Percentiles rank a stretch among this genome's conserved stretches.
These are phyloP conservation scores for Medicago lupulina DNA, from an alignment of 306 rosid species.

Conservation along the genomic window DNA sequence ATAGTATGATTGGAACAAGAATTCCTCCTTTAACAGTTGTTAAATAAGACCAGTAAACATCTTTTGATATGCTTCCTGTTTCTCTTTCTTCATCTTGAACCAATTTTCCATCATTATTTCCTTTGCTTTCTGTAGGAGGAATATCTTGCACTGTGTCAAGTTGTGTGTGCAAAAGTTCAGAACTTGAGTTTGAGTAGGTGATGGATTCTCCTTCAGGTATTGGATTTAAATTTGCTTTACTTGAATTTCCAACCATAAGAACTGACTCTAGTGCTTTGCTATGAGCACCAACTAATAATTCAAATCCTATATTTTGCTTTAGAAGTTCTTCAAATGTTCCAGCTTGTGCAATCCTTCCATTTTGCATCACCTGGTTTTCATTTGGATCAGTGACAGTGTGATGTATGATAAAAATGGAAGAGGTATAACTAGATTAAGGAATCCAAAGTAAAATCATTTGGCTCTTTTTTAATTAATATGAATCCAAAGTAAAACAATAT, in stretches of 20 bases:
- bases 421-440: not conserved
- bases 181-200: constrained; percentile 48
- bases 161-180: constrained; percentile 44
- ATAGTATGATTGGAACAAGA: constrained; percentile 73
- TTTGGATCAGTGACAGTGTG: constrained; percentile 32
- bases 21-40: constrained; percentile 75
- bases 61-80: constrained; percentile 89
- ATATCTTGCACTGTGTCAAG: constrained; percentile 62
- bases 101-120: constrained; percentile 71
- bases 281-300: constrained; percentile 91
- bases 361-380: constrained; percentile 81
- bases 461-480: not conserved
- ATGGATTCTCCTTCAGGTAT: constrained; percentile 53
- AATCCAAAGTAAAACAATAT: not conserved
- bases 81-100: constrained; percentile 96
- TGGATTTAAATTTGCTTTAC: constrained; percentile 48
- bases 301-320: constrained; percentile 86
- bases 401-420: constrained; percentile 4
- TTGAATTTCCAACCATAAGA: constrained; percentile 66
- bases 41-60: constrained; percentile 82
- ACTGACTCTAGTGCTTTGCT: constrained; percentile 84
- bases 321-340: constrained; percentile 85
- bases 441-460: not conserved
- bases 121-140: constrained; percentile 61
- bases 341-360: constrained; percentile 85